Base-by-base conservation (phyloP, 2,329 filamentous ascomycete species). In the Fusarium haematococcum region DNA sequence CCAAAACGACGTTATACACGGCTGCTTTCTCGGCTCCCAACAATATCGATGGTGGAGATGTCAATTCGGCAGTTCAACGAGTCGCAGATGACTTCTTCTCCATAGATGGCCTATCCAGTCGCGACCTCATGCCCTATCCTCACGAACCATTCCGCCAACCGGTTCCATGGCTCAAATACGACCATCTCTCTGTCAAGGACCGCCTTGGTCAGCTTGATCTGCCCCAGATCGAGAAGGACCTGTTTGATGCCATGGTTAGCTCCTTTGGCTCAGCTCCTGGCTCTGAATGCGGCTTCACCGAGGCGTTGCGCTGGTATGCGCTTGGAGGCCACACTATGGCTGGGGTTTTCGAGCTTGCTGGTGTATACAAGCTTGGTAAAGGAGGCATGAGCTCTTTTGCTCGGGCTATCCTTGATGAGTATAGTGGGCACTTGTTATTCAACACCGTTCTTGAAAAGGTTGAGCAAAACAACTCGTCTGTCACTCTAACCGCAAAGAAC, bases 111-210 rank as follows among this genome's bases (percentile, higher is more conserved):
- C 8, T 76, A 2, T 68, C 72, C 9, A 80, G 80, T 41, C 70
- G 78, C 5, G 68, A 79, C 0, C 50, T 83, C 2, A 83, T 84
- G 81, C 82, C 82, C 0, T 84, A 77, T 48, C 82, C 83, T 0
- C 79, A 82, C 56, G 80, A 83, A 14, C 77, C 80, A 1, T 69
- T 79, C 8, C 75, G 79, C 5, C 68, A 74, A 11, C 79, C 80
- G 0, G 73, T 74, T 0, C 65, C 66, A 0, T 83, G 81, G 81
- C 74, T 7, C 11, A 69, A 71, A 43, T 77, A 77, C 9, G 75
- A 77, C 5, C 18, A 67, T 59, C 67, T 83, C 5, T 79, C 63
- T 1, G 77, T 79, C 1, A 68, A 75, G 27, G 78, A 82, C 2
- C 78, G 82, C 0, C 64, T 84, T 0, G 78, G 81, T 18, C 70